phyloP scores from a whole-genome alignment of 2,329 filamentous ascomycete genomes.

The Aspergillus ochraceoroseus region DNA sequence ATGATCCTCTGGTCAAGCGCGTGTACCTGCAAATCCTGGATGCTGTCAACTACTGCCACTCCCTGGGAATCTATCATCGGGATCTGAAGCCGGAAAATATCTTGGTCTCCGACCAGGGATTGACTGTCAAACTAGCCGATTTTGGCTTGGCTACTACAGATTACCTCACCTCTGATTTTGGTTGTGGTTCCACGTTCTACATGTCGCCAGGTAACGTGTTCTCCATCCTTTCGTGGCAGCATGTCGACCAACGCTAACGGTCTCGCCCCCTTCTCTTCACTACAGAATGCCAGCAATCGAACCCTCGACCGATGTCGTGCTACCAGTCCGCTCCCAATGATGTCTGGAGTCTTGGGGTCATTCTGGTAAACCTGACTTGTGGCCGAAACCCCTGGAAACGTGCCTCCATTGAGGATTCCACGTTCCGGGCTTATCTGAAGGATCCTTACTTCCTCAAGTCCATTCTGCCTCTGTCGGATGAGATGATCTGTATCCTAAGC shows the following conservation, averaged over 20 bases:
- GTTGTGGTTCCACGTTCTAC: conserved; percentile 97
- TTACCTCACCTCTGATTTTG: conserved; percentile 82
- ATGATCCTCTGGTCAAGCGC: conserved; percentile 79
- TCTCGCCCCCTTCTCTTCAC: conserved; percentile 11
- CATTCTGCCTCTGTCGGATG: conserved; percentile 84
- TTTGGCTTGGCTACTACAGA: conserved; percentile 92
- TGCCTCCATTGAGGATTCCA: conserved; percentile 86
- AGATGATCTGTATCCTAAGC: conserved; percentile 80
- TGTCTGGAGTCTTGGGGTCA: conserved; percentile 96
- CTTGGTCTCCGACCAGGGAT: conserved; percentile 79
- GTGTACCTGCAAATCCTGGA: conserved; percentile 94
- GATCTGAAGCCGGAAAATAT: conserved; percentile 99
- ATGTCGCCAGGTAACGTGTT: conserved; percentile 83
- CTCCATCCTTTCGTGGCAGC: not conserved
- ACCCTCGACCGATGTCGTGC: conserved; percentile 63
- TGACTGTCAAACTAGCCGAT: conserved; percentile 91
- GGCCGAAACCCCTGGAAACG: conserved; percentile 99
- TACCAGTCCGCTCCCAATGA: conserved; percentile 95
- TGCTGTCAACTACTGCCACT: conserved; percentile 93
- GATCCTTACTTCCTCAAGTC: conserved; percentile 83
- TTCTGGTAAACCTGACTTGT: conserved; percentile 94
- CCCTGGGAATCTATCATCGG: conserved; percentile 88
- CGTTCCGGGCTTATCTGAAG: conserved; percentile 84
- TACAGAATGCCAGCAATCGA: conserved; percentile 81
- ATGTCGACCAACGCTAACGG: conserved; percentile 13